These are phyloP conservation scores for Phytopythium delawarense DNA, from an alignment of 352 stramenopile species.

Conservation along the genomic window DNA sequence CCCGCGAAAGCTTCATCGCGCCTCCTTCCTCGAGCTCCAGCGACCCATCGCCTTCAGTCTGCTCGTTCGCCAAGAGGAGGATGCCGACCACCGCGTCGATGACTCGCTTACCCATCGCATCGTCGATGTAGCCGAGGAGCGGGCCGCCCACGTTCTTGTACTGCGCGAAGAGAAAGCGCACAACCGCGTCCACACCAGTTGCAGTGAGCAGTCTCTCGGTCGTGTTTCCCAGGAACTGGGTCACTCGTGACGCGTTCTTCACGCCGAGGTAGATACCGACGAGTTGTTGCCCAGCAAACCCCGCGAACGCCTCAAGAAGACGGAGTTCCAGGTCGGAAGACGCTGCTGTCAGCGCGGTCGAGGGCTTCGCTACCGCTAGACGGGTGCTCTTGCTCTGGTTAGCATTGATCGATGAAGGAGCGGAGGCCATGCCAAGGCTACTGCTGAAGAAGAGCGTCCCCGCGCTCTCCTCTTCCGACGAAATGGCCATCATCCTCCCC, in stretches of 20 bases:
- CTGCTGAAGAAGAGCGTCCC: constrained; percentile 6
- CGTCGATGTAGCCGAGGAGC: constrained; percentile 48
- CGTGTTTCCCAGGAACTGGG: constrained; percentile 37
- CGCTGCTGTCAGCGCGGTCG: not conserved
- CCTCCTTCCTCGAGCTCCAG: constrained; percentile 22
- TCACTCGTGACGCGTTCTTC: constrained; percentile 46
- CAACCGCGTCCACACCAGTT: constrained; percentile 32
- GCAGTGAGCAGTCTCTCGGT: constrained; percentile 45
- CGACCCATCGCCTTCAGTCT: constrained; percentile 13
- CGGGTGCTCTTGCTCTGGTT: not conserved
- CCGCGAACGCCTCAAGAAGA: constrained; percentile 48
- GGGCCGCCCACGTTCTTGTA: constrained; percentile 53
- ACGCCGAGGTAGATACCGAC: constrained; percentile 36
- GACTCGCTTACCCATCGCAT: constrained; percentile 54
- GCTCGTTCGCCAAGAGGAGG: constrained; percentile 44
- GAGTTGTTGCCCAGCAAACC: constrained; percentile 32
- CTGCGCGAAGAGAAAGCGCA: constrained; percentile 47
- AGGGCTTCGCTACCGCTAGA: not conserved
- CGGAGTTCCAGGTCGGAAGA: constrained; percentile 56
- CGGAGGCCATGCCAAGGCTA: not conserved
- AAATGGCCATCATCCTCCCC: constrained; percentile 5
- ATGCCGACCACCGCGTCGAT: constrained; percentile 50
- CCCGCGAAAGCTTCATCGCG: constrained; percentile 32
- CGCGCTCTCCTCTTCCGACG: constrained; percentile 6
- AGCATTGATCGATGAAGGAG: not conserved